phyloP scores from a whole-genome alignment of 257 asterid genomes.

The Lavandula angustifolia region DNA sequence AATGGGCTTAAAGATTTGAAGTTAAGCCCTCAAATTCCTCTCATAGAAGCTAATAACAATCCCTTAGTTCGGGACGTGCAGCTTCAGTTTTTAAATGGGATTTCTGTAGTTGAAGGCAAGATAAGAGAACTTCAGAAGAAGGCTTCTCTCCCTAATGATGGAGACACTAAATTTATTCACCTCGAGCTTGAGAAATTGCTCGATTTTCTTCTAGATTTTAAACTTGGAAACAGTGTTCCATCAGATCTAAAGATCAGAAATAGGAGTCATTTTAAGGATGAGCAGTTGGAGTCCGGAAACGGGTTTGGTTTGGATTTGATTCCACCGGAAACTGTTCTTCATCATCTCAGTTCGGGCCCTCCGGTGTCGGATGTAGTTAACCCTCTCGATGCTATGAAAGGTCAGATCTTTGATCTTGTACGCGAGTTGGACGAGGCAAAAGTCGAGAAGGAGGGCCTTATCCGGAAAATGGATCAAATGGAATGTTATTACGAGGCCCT shows the following conservation, averaged over 20 bases:
- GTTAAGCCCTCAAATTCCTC: conserved; percentile 44
- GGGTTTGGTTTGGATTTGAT: conserved; percentile 77
- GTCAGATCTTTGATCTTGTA: conserved; percentile 74
- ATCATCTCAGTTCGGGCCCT: conserved; percentile 53
- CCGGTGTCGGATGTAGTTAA: conserved; percentile 57
- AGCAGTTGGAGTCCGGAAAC: conserved; percentile 47
- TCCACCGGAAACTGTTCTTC: conserved; percentile 71
- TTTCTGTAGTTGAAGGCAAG: conserved; percentile 59
- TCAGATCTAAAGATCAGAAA: conserved; percentile 41
- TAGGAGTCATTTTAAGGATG: conserved; percentile 26
- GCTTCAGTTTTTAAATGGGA: conserved; percentile 53
- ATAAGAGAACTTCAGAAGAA: conserved; percentile 67
- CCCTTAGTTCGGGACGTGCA: conserved; percentile 44
- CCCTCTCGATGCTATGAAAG: conserved; percentile 67
- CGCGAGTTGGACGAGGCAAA: conserved; percentile 90
- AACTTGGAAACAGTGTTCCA: conserved; percentile 51
- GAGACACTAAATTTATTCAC: conserved; percentile 56
- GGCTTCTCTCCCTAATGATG: conserved; percentile 47
- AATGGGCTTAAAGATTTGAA: conserved; percentile 52
- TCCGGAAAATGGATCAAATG: conserved; percentile 87
- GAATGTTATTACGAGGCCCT: conserved; percentile 93
- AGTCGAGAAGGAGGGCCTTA: conserved; percentile 76
- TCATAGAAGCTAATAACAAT: conserved; percentile 34
- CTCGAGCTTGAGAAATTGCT: conserved; percentile 67
- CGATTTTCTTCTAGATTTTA: conserved; percentile 53